These are phyloP conservation scores for Stipa capillata DNA, from an alignment of 176 grass and related monocot genomes.

Conservation along the genomic window DNA sequence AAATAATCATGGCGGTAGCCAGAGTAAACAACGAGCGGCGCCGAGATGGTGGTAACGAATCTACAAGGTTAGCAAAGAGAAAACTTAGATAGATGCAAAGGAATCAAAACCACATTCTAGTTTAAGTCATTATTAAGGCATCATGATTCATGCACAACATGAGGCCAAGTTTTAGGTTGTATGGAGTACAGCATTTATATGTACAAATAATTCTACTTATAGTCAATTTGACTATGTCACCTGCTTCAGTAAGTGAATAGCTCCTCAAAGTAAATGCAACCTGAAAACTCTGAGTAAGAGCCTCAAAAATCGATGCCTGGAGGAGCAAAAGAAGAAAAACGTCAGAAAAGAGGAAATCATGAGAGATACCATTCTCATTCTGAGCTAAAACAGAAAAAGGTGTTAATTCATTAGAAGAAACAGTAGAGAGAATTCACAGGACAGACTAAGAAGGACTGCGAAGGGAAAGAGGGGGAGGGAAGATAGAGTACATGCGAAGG, in stretches of 20 bases:
- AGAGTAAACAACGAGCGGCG: slow-evolving; percentile 73
- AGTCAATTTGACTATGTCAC: slow-evolving; percentile 28
- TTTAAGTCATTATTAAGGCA: not conserved
- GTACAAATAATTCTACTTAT: slow-evolving; percentile 3
- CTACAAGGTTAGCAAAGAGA: slow-evolving; percentile 21
- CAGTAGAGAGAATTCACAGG: not conserved
- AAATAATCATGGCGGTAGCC: slow-evolving; percentile 79
- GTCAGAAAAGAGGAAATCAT: slow-evolving; percentile 15
- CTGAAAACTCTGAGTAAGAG: slow-evolving; percentile 79
- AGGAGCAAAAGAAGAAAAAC: slow-evolving; percentile 24
- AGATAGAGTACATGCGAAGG: not conserved
- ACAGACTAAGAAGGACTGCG: not conserved
- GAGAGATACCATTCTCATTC: not conserved
- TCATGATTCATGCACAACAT: not conserved
- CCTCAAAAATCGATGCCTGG: slow-evolving; percentile 73
- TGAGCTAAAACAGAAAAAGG: not conserved
- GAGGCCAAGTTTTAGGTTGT: not conserved
- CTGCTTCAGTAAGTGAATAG: slow-evolving; percentile 31
- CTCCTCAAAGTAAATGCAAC: slow-evolving; percentile 78
- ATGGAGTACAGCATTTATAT: not conserved
- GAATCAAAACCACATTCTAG: not conserved
- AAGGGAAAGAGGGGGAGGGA: not conserved
- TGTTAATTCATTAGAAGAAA: too few species aligned
- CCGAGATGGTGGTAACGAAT: slow-evolving; percentile 49
- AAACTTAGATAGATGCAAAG: not conserved